phyloP scores from a whole-genome alignment of 805 yeast species.

The Cyberlindnera mycetangii region DNA sequence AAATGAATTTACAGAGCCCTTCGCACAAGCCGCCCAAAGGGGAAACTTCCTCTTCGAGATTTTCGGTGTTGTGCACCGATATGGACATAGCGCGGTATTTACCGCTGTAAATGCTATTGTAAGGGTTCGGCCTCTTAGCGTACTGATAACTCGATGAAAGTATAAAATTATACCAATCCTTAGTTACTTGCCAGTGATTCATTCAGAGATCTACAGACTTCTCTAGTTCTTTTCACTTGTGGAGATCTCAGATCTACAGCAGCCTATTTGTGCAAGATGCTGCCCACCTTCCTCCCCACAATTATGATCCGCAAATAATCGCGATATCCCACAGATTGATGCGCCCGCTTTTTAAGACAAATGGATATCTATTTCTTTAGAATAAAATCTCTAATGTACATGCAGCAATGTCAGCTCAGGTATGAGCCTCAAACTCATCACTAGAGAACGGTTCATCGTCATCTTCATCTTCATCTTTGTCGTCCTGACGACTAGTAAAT shows the following conservation, averaged over 20 bases:
- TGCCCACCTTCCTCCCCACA: too few relatives aligned
- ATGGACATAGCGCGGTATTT: background rate
- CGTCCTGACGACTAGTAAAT: constrained; percentile 16
- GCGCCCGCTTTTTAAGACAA: too few relatives aligned
- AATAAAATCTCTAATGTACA: background rate
- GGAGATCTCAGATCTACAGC: too few relatives aligned
- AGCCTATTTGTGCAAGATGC: too few relatives aligned
- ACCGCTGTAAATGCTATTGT: background rate
- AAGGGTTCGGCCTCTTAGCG: background rate
- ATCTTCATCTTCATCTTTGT: constrained; percentile 14
- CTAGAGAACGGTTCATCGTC: constrained; percentile 43
- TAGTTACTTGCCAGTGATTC: too few relatives aligned
- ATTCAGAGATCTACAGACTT: too few relatives aligned
- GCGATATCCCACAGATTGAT: too few relatives aligned
- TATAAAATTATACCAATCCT: too few relatives aligned
- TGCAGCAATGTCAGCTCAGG: constrained; percentile 3
- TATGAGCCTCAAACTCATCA: constrained; percentile 57
- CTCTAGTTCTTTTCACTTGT: too few relatives aligned
- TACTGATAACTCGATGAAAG: too few relatives aligned
- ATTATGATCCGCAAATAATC: too few relatives aligned
- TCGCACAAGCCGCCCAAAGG: background rate
- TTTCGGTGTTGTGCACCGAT: constrained; percentile 2
- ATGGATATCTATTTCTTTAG: background rate
- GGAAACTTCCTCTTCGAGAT: background rate
- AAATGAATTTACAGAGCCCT: too few relatives aligned